A percentile compares a stretch with the other conserved stretches of the same genome.
These are phyloP conservation scores for Erodium maritimum DNA, from an alignment of 345 rosid genomes.

Conservation along the genomic window DNA sequence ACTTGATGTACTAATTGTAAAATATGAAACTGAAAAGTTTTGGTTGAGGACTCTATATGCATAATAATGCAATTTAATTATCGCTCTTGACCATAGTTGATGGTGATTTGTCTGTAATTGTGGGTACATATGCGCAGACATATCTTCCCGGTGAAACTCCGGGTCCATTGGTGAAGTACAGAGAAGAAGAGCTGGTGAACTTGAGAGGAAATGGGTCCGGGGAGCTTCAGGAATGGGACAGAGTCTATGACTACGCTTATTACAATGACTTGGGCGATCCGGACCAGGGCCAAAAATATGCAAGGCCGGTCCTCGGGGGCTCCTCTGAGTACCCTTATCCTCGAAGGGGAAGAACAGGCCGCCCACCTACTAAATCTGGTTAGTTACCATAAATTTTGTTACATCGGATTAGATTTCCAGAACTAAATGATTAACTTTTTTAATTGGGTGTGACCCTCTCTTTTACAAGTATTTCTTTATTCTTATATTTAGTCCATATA, in stretches of 20 bases:
- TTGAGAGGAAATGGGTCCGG: neutral
- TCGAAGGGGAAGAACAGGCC: neutral
- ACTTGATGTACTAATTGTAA: no score
- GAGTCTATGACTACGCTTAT: neutral
- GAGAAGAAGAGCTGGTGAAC: neutral
- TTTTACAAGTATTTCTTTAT: no score
- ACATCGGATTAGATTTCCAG: no score
- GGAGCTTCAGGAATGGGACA: constrained; percentile 1
- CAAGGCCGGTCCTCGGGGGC: neutral
- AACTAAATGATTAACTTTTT: no score
- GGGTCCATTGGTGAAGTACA: neutral
- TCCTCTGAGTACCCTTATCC: neutral
- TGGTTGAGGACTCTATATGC: no score
- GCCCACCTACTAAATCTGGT: neutral
- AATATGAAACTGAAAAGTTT: no score
- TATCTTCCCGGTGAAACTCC: neutral
- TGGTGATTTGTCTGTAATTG: no score
- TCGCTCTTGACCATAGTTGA: no score
- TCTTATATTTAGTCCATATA: no score
- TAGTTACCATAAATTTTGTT: no score
- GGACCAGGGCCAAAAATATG: neutral
- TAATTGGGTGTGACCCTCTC: no score
- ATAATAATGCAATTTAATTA: no score
- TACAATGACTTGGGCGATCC: constrained; percentile 1
- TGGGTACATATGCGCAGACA: neutral